phyloP scores from a whole-genome alignment of 1,284 basidiomycete genomes.

The Butyriboletus appendiculatus region DNA sequence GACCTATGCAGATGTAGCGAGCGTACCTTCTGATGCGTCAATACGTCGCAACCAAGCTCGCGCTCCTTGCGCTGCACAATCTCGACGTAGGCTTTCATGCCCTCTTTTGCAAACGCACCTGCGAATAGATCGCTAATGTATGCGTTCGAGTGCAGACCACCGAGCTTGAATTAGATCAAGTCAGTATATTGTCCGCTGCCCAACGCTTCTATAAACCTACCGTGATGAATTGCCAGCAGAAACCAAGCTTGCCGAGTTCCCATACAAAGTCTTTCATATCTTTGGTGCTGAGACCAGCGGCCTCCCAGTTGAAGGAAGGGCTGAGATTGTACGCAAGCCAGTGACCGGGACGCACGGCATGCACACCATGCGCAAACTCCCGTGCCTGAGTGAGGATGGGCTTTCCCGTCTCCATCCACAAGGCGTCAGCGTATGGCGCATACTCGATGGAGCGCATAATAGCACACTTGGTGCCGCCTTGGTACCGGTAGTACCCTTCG shows the following conservation, averaged over 20 bases:
- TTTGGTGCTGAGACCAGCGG: constrained; percentile 81
- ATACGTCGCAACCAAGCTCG: constrained; percentile 88
- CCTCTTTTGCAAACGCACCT: constrained; percentile 82
- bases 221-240: constrained; percentile 99
- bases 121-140: constrained; percentile 97
- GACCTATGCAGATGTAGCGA: background rate
- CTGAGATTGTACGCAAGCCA: constrained; percentile 96
- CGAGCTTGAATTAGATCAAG: constrained; percentile 59
- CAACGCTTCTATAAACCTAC: constrained; percentile 45
- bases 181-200: constrained; percentile 5
- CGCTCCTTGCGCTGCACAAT: constrained; percentile 85
- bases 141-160: constrained; percentile 94
- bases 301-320: constrained; percentile 93
- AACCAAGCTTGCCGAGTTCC: constrained; percentile 91
- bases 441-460: constrained; percentile 93
- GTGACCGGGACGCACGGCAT: constrained; percentile 77
- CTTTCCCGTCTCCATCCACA: constrained; percentile 99
- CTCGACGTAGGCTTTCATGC: constrained; percentile 92
- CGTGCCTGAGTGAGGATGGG: constrained; percentile 94
- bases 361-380: constrained; percentile 91
- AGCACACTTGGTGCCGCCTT: constrained; percentile 94
- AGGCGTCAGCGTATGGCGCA: constrained; percentile 88
- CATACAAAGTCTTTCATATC: constrained; percentile 94
- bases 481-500: constrained; percentile 96
- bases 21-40: constrained; percentile 82